Conservation (phyloP, 73 alveolate species). For the Blepharisma japonicum region DNA sequence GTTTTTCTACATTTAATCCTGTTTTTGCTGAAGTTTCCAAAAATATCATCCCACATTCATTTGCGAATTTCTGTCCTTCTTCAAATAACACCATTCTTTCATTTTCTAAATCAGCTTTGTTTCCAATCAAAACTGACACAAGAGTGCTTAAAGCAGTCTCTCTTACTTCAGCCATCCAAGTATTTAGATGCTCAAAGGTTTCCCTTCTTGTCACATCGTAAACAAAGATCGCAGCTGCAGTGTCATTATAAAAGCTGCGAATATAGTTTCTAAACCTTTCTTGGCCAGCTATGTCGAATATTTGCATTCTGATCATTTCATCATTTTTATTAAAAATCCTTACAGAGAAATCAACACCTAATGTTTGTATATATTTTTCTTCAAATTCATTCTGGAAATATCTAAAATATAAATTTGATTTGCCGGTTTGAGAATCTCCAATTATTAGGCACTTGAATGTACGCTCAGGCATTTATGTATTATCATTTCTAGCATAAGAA, state of each 20-base stretch:
- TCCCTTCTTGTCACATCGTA: conserved; percentile 37
- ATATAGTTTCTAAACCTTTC: conserved; percentile 34
- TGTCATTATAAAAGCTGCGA: conserved; percentile 30
- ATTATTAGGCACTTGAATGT: too few species aligned
- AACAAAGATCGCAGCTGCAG: conserved; percentile 36
- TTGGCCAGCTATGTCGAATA: conserved; percentile 37
- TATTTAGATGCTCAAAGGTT: conserved; percentile 32
- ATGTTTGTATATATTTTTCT: too few species aligned
- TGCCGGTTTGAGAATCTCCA: too few species aligned
- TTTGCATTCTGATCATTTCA: too few species aligned
- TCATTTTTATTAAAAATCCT: too few species aligned
- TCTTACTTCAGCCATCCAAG: neutral
- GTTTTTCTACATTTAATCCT: neutral
- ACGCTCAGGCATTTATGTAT: too few species aligned
- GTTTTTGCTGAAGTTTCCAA: conserved; percentile 2
- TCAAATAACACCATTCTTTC: neutral
- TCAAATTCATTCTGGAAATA: too few species aligned
- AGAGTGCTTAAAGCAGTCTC: neutral
- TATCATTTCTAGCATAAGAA: too few species aligned
- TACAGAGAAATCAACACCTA: too few species aligned
- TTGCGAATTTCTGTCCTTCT: conserved; percentile 5
- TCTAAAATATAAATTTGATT: too few species aligned
- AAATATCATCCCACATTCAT: neutral
- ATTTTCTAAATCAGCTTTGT: neutral
- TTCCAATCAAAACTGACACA: neutral